These are phyloP conservation scores for Delitschia confertaspora DNA, from an alignment of 495 filamentous ascomycete species.

Conservation along the genomic window DNA sequence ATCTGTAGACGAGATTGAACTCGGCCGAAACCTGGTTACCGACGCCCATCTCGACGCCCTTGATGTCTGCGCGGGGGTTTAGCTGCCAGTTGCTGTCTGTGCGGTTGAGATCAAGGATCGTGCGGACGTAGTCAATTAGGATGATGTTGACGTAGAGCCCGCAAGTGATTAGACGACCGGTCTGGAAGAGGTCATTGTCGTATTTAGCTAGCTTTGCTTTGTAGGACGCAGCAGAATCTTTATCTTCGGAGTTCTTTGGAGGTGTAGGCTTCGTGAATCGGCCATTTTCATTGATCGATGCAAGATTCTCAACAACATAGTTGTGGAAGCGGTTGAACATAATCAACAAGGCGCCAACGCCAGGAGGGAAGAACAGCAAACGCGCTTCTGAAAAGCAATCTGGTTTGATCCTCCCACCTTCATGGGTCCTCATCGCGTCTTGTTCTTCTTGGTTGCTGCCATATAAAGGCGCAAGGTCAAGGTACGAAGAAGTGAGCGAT, in stretches of 20 bases:
- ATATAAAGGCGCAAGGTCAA: constrained; percentile 79
- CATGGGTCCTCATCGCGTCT: constrained; percentile 63
- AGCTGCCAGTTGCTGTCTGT: constrained; percentile 36
- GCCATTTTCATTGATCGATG: constrained; percentile 50
- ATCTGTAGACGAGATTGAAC: constrained; percentile 66
- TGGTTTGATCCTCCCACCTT: constrained; percentile 75
- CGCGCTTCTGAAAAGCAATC: constrained; percentile 74
- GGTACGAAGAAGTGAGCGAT: constrained; percentile 71
- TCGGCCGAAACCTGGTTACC: constrained; percentile 65
- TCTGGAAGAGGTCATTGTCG: constrained; percentile 38
- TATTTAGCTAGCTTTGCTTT: constrained; percentile 20
- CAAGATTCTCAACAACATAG: constrained; percentile 44
- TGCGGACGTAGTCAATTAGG: constrained; percentile 38
- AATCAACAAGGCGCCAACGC: constrained; percentile 62
- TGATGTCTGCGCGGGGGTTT: constrained; percentile 36
- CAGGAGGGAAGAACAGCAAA: constrained; percentile 72
- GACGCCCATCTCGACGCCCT: constrained; percentile 33
- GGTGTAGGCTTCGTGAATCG: constrained; percentile 42
- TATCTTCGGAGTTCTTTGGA: constrained; percentile 11
- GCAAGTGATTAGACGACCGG: constrained; percentile 35
- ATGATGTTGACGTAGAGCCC: constrained; percentile 39
- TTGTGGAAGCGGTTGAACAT: constrained; percentile 52
- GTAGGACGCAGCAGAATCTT: constrained; percentile 13
- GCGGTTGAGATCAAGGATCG: constrained; percentile 38
- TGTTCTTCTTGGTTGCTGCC: constrained; percentile 74